Percentiles rank a stretch among this genome's conserved stretches.
Evolutionary conservation across 352 stramenopile genomes (phyloP).

Genomic region (Phytophthora citricola): DNA sequence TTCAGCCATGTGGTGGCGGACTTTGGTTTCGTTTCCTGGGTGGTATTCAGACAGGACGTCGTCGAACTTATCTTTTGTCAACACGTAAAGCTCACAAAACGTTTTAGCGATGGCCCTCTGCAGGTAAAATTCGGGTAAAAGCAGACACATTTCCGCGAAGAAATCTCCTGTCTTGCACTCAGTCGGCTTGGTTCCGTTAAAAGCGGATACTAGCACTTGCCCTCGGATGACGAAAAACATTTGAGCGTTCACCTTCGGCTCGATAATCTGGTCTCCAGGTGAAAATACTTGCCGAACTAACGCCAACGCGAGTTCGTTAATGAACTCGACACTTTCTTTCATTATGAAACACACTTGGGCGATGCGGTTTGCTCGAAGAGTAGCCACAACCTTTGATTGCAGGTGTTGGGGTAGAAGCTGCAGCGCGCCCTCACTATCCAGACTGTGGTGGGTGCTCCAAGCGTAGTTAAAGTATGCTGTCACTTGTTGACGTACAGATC

Average conservation of each 20-base stretch:
- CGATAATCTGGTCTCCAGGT: slow-evolving; percentile 68
- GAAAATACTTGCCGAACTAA: slow-evolving; percentile 62
- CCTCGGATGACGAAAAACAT: slow-evolving; percentile 82
- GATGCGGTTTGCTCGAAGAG: slow-evolving; percentile 63
- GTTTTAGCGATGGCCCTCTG: slow-evolving; percentile 77
- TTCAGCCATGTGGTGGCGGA: slow-evolving; percentile 44
- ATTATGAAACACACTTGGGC: slow-evolving; percentile 76
- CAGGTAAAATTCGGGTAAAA: slow-evolving; percentile 58
- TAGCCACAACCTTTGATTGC: slow-evolving; percentile 62
- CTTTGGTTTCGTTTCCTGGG: slow-evolving; percentile 29
- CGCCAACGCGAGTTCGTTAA: slow-evolving; percentile 62
- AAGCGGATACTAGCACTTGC: slow-evolving; percentile 51
- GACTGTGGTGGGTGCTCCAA: slow-evolving; percentile 64
- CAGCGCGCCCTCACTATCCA: slow-evolving; percentile 66
- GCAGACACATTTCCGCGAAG: slow-evolving; percentile 66
- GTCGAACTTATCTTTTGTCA: slow-evolving; percentile 71
- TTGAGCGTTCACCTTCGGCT: slow-evolving; percentile 77
- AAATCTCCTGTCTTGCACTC: slow-evolving; percentile 70
- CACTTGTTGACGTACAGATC: slow-evolving; percentile 52
- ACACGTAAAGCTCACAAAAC: slow-evolving; percentile 81
- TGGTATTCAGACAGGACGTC: slow-evolving; percentile 62
- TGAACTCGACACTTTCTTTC: slow-evolving; percentile 72
- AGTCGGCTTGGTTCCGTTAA: slow-evolving; percentile 50
- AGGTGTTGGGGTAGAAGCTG: slow-evolving; percentile 62
- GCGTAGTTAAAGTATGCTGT: slow-evolving; percentile 71